Conservation (phyloP, 805 yeast genomes). For the Saccharomycodes ludwigii region DNA sequence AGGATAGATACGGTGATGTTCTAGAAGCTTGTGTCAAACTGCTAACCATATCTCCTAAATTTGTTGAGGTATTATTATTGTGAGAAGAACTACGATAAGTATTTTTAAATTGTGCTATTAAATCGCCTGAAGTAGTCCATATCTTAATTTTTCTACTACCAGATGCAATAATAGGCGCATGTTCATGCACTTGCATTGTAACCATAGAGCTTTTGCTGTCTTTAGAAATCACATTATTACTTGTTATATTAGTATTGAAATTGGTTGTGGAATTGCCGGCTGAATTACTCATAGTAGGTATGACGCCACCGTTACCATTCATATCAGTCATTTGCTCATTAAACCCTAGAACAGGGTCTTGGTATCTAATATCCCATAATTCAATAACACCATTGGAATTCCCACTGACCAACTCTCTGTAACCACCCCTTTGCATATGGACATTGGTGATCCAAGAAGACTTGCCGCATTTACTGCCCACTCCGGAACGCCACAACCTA, state of each 20-base stretch:
- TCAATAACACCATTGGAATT: conserved; percentile 71
- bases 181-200: conserved; percentile 80
- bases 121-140: conserved; percentile 79
- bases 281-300: not conserved
- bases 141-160: conserved; percentile 70
- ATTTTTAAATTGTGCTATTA: conserved; percentile 47
- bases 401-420: conserved; percentile 79
- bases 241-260: conserved; percentile 1
- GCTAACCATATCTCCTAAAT: conserved; percentile 18
- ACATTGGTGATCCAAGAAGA: conserved; percentile 56
- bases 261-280: conserved; percentile 3
- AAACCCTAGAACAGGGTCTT: conserved; percentile 59
- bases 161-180: conserved; percentile 87
- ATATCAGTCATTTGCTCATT: conserved; percentile 21
- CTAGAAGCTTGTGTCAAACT: conserved; percentile 16
- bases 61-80: conserved; percentile 17
- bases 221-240: not conserved
- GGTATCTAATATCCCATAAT: conserved; percentile 79
- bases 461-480: conserved; percentile 19
- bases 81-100: conserved; percentile 21
- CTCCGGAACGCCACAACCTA: conserved; percentile 55
- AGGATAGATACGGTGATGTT: conserved; percentile 39
- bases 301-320: not conserved
- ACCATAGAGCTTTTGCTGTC: conserved; percentile 41
- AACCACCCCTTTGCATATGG: conserved; percentile 95